Percentiles rank a stretch among this genome's conserved stretches.
These are phyloP conservation scores for Penicillium vulpinum DNA, from an alignment of 2,329 filamentous ascomycete genomes.

Conservation along the genomic window DNA sequence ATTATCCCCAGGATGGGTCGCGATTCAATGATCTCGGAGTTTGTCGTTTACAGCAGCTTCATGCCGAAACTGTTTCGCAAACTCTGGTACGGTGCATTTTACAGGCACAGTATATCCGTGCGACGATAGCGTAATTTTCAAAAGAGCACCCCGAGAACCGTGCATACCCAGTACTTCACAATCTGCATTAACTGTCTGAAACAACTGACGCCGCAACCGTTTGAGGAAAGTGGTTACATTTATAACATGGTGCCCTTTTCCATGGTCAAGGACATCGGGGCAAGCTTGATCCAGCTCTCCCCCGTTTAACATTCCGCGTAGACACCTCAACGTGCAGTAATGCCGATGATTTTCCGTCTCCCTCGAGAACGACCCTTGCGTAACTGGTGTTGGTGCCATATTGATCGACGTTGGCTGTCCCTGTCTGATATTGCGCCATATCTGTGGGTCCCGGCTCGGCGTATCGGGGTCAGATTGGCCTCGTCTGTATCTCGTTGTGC, in stretches of 20 bases:
- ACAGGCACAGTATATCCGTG: constrained; percentile 31
- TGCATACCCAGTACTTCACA: constrained; percentile 27
- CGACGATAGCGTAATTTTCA: constrained; percentile 30
- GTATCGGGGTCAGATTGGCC: constrained; percentile 7
- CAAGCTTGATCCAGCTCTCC: constrained; percentile 12
- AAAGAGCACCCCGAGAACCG: constrained; percentile 24
- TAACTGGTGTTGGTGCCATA: neutral
- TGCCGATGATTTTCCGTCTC: constrained; percentile 8
- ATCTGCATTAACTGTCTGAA: constrained; percentile 9
- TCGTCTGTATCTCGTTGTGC: neutral
- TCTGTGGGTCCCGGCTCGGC: constrained; percentile 3
- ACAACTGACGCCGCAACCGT: constrained; percentile 2
- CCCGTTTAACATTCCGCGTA: constrained; percentile 5
- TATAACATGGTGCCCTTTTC: constrained; percentile 5
- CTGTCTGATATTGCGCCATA: neutral
- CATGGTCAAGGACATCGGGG: constrained; percentile 13
- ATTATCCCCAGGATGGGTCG: too few species aligned
- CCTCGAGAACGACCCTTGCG: neutral
- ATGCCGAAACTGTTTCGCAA: constrained; percentile 15
- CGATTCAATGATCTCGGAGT: too few species aligned
- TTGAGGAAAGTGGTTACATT: neutral
- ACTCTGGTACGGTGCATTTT: constrained; percentile 25
- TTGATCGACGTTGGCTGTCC: neutral
- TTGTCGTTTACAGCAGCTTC: constrained; percentile 25
- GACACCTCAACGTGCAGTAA: constrained; percentile 14